These are phyloP conservation scores for Polysphondylium violaceum DNA, from an alignment of 78 protist species.

Conservation along the genomic window DNA sequence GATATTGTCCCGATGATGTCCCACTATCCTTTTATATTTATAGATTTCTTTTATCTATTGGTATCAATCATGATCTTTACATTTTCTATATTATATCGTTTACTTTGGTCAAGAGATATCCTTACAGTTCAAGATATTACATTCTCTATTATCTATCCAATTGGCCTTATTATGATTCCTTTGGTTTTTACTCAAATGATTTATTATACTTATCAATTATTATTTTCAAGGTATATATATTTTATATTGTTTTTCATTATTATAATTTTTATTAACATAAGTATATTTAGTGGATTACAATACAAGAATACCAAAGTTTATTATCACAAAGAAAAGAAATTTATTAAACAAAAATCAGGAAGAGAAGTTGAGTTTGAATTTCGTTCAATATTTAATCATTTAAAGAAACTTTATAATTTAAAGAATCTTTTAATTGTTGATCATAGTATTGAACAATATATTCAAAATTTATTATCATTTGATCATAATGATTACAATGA, in stretches of 20 bases:
- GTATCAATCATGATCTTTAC: constrained; percentile 3
- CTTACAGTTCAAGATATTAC: neutral
- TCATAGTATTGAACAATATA: neutral
- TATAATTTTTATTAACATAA: too few relatives aligned
- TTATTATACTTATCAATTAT: constrained; percentile 9
- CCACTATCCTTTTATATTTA: constrained; percentile 39
- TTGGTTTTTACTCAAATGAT: neutral
- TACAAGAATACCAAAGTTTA: neutral
- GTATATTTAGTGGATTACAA: neutral
- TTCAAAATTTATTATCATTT: neutral
- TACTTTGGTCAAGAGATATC: neutral
- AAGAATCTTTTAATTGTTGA: constrained; percentile 17
- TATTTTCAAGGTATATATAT: neutral
- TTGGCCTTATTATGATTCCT: neutral
- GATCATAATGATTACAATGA: constrained; percentile 4
- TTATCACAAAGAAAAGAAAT: constrained; percentile 1
- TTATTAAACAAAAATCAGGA: neutral
- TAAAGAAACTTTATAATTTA: neutral
- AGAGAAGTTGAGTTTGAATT: constrained; percentile 15
- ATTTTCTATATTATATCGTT: constrained; percentile 6
- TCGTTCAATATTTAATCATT: constrained; percentile 15
- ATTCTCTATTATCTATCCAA: neutral
- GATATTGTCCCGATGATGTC: constrained; percentile 64
- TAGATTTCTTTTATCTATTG: constrained; percentile 31
- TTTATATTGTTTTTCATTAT: too few relatives aligned